A percentile compares a stretch with the other conserved stretches of the same genome.
These are phyloP conservation scores for Neonectria magnoliae DNA, from an alignment of 2,329 filamentous ascomycete species.

Conservation along the genomic window DNA sequence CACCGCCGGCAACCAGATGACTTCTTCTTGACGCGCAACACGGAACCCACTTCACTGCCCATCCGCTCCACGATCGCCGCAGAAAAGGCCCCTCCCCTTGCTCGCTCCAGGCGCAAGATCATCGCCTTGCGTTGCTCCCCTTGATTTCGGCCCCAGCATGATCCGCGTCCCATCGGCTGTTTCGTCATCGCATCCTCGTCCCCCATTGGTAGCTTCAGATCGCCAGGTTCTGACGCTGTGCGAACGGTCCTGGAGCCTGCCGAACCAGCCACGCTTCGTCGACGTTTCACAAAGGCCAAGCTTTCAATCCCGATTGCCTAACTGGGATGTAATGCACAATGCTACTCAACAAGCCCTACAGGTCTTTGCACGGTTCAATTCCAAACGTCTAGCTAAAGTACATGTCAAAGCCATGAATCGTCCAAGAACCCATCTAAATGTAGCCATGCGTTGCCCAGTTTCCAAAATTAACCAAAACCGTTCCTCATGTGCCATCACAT, in stretches of 20 bases:
- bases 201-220: conserved; percentile 15
- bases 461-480: not conserved
- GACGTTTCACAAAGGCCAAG: conserved; percentile 17
- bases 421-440: conserved; percentile 16
- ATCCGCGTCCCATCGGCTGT: conserved; percentile 14
- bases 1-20: not conserved
- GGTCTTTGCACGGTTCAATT: not conserved
- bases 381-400: conserved; percentile 7
- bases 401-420: conserved; percentile 9
- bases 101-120: not conserved
- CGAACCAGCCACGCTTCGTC: conserved; percentile 14
- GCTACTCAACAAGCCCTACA: not conserved
- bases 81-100: not conserved
- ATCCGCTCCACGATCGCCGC: not conserved
- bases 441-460: not conserved
- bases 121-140: conserved; percentile 18
- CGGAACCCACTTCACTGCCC: conserved; percentile 9
- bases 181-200: not conserved
- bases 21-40: conserved; percentile 13
- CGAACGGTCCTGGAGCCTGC: conserved; percentile 9
- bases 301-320: not conserved
- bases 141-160: conserved; percentile 20
- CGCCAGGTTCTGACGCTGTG: conserved; percentile 1
- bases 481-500: conserved; percentile 9
- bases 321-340: not conserved